Percentiles rank a stretch among this genome's conserved stretches.
These are phyloP conservation scores for Ascochyta pisi DNA, from an alignment of 2,329 filamentous ascomycete genomes.

Conservation along the genomic window DNA sequence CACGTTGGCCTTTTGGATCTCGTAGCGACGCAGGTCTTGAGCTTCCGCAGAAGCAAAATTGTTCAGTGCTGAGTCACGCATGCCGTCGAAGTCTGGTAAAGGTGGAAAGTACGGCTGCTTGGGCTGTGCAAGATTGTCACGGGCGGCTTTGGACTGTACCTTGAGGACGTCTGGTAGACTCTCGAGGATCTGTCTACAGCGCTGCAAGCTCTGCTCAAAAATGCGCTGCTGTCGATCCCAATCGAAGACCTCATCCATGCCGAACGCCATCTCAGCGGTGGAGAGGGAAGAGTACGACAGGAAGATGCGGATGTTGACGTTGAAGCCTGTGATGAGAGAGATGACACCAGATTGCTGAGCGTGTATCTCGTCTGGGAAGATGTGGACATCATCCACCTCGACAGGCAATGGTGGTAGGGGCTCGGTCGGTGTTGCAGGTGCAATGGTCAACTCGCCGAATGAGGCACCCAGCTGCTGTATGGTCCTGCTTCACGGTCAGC, in stretches of 20 bases:
- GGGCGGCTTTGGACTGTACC: constrained; percentile 56
- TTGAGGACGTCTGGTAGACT: constrained; percentile 73
- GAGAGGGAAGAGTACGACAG: constrained; percentile 79
- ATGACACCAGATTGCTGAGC: constrained; percentile 72
- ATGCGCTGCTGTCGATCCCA: constrained; percentile 80
- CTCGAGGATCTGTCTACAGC: constrained; percentile 72
- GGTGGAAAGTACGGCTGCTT: constrained; percentile 46
- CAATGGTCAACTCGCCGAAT: constrained; percentile 74
- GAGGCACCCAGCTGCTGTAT: constrained; percentile 78
- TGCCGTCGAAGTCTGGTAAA: constrained; percentile 43
- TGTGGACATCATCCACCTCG: constrained; percentile 84
- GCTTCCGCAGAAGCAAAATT: constrained; percentile 35
- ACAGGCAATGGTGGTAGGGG: constrained; percentile 80
- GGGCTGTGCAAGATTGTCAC: constrained; percentile 36
- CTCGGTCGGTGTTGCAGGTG: constrained; percentile 75
- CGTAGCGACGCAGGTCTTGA: constrained; percentile 61
- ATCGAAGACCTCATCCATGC: constrained; percentile 75
- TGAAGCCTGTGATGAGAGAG: constrained; percentile 80
- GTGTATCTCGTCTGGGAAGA: constrained; percentile 73
- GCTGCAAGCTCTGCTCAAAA: constrained; percentile 72
- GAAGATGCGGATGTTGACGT: constrained; percentile 78
- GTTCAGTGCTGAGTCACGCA: constrained; percentile 36
- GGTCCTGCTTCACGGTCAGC: constrained; percentile 59
- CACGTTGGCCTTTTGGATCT: constrained; percentile 92
- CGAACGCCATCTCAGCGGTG: constrained; percentile 83